Conservation (phyloP, 371 early-diverging fungal species). For the Apophysomyces variabilis region DNA sequence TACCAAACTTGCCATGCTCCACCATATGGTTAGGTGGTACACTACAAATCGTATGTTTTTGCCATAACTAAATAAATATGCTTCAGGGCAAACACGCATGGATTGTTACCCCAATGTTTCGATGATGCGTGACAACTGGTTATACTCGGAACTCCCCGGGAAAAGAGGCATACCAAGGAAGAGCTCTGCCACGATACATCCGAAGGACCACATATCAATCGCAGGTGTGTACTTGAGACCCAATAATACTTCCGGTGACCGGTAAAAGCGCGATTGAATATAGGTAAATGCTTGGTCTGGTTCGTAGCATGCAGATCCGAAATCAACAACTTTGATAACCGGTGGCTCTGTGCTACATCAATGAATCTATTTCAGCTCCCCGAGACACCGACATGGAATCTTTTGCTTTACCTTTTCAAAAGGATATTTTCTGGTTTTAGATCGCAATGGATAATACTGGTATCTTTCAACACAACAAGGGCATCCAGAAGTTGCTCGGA, state of each 20-base stretch:
- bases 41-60: constrained; percentile 4
- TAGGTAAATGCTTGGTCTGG: constrained; percentile 94
- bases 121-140: constrained; percentile 91
- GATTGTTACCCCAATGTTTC: constrained; percentile 78
- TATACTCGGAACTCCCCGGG: constrained; percentile 96
- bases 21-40: constrained; percentile 81
- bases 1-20: constrained; percentile 78
- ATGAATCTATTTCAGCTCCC: not conserved
- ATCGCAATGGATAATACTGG: constrained; percentile 97
- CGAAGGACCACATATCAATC: constrained; percentile 99
- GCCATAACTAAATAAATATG: not conserved
- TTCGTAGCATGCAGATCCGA: constrained; percentile 96
- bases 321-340: constrained; percentile 97
- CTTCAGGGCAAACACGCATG: not conserved
- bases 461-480: constrained; percentile 75
- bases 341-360: constrained; percentile 74
- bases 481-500: constrained; percentile 89
- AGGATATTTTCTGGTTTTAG: constrained; percentile 98
- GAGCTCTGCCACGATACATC: constrained; percentile 97
- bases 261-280: constrained; percentile 97
- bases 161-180: constrained; percentile 92
- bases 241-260: constrained; percentile 96
- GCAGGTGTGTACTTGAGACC: constrained; percentile 86
- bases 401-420: constrained; percentile 67
- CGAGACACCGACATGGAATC: not conserved